Conservation (phyloP, 208 protist genomes). For the Strigomonas culicis region DNA sequence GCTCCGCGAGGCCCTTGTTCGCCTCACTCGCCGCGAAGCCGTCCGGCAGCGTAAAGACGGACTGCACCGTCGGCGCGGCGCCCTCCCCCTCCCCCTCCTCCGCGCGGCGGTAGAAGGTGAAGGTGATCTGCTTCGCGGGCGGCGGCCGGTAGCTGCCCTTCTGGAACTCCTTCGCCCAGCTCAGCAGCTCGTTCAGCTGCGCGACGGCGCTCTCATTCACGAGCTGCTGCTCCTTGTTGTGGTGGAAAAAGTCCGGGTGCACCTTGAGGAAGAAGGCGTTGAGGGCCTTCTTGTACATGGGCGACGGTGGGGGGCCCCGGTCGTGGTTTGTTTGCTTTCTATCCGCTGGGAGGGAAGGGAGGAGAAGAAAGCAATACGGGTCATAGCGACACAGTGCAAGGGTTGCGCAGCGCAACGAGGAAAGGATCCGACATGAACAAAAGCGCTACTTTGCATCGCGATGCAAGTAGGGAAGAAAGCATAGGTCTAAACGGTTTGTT, state of each 20-base stretch:
- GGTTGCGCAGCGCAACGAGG: neutral
- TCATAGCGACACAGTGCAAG: neutral
- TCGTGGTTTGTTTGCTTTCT: neutral
- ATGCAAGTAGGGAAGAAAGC: neutral
- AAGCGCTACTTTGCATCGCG: neutral
- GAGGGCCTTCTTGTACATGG: conserved; percentile 91
- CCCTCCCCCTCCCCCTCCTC: conserved; percentile 26
- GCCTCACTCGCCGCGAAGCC: conserved; percentile 72
- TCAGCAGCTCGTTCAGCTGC: conserved; percentile 89
- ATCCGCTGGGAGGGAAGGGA: neutral
- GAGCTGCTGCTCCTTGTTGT: conserved; percentile 67
- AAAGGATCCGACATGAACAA: too few relatives aligned
- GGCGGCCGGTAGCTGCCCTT: conserved; percentile 63
- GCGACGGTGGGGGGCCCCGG: neutral
- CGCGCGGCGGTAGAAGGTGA: conserved; percentile 79
- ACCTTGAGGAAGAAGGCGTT: conserved; percentile 90
- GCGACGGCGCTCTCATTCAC: conserved; percentile 85
- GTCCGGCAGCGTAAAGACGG: conserved; percentile 79
- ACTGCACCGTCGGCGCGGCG: conserved; percentile 32
- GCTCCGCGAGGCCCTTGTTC: conserved; percentile 76
- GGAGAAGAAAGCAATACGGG: neutral
- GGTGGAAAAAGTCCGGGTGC: conserved; percentile 91
- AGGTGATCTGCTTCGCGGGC: conserved; percentile 64
- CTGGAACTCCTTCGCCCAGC: conserved; percentile 89
- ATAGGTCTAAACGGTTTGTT: too few relatives aligned